Evolutionary conservation across 2,329 filamentous ascomycete species (phyloP).

Genomic region (Clonostachys byssicola): DNA sequence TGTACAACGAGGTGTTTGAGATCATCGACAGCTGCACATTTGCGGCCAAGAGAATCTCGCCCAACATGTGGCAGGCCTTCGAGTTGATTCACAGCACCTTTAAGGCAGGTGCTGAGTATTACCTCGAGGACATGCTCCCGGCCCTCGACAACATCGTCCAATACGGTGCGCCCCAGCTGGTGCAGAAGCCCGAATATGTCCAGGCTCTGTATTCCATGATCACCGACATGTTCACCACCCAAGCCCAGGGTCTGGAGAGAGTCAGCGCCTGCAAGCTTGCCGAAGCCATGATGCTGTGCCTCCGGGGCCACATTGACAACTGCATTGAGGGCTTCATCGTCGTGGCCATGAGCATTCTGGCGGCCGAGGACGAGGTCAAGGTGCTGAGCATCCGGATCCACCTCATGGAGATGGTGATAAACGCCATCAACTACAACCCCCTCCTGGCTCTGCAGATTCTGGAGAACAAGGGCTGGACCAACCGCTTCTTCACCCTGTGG

Average conservation of each 20-base stretch:
- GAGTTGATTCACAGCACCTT: slow-evolving; percentile 96
- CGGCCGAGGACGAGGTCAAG: slow-evolving; percentile 65
- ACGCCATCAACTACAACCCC: slow-evolving; percentile 96
- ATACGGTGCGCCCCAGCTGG: slow-evolving; percentile 77
- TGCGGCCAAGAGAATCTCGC: slow-evolving; percentile 90
- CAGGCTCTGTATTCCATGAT: slow-evolving; percentile 92
- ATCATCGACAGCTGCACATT: slow-evolving; percentile 99
- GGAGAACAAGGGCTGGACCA: slow-evolving; percentile 92
- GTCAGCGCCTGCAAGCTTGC: slow-evolving; percentile 98
- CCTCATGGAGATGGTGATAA: slow-evolving; percentile 98
- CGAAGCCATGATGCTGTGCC: slow-evolving; percentile 94
- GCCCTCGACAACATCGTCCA: slow-evolving; percentile 97
- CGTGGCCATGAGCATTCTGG: slow-evolving; percentile 82
- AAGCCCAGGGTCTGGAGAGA: slow-evolving; percentile 88
- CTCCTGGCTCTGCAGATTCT: slow-evolving; percentile 78
- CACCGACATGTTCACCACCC: slow-evolving; percentile 87
- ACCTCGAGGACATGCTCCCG: slow-evolving; percentile 97
- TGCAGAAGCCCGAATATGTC: slow-evolving; percentile 81
- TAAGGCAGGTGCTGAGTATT: slow-evolving; percentile 94
- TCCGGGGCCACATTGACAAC: slow-evolving; percentile 82
- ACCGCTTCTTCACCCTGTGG: slow-evolving; percentile 98
- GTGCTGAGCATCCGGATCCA: slow-evolving; percentile 94
- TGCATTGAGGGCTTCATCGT: slow-evolving; percentile 85
- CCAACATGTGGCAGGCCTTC: slow-evolving; percentile 98
- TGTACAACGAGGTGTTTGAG: slow-evolving; percentile 98